Percentiles rank a stretch among this genome's conserved stretches.
phyloP scores from a whole-genome alignment of 2,329 filamentous ascomycete species.

The Verticillium nonalfalfae region DNA sequence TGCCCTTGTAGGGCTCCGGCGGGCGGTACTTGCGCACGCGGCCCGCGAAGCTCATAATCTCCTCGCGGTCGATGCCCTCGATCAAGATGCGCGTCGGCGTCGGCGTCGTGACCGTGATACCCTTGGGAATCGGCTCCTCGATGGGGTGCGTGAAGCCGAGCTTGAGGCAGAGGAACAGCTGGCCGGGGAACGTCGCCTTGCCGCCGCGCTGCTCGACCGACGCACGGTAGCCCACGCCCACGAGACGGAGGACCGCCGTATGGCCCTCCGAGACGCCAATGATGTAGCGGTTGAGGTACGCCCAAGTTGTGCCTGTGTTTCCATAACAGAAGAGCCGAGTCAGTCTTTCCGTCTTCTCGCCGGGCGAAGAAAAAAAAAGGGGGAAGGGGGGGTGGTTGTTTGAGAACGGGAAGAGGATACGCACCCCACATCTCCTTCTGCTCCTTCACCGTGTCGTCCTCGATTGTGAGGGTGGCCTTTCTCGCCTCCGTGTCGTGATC shows the following conservation, averaged over 20 bases:
- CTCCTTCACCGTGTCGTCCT: conserved; percentile 60
- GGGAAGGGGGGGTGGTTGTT: neutral
- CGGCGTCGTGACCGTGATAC: conserved; percentile 80
- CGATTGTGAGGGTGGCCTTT: conserved; percentile 63
- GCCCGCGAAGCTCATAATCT: conserved; percentile 87
- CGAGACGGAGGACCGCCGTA: conserved; percentile 83
- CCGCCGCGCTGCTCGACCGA: conserved; percentile 71
- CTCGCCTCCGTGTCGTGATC: conserved; percentile 56
- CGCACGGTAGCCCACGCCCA: conserved; percentile 93
- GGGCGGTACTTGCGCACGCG: conserved; percentile 80
- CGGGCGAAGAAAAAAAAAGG: neutral
- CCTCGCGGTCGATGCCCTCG: conserved; percentile 80
- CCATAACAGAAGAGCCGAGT: too few species aligned
- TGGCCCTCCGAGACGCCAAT: conserved; percentile 95
- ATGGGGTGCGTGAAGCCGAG: conserved; percentile 96
- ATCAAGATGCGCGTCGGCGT: conserved; percentile 87
- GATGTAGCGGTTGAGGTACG: conserved; percentile 85
- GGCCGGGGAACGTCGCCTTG: conserved; percentile 70
- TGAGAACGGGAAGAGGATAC: conserved; percentile 12
- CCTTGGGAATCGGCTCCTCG: conserved; percentile 75
- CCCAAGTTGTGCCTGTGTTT: conserved; percentile 71
- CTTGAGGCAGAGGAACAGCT: conserved; percentile 88
- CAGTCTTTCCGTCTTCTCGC: too few species aligned
- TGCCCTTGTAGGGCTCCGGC: conserved; percentile 98
- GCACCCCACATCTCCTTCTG: conserved; percentile 96